phyloP scores from a whole-genome alignment of 78 protist species.

The Tieghemostelium lacteum region DNA sequence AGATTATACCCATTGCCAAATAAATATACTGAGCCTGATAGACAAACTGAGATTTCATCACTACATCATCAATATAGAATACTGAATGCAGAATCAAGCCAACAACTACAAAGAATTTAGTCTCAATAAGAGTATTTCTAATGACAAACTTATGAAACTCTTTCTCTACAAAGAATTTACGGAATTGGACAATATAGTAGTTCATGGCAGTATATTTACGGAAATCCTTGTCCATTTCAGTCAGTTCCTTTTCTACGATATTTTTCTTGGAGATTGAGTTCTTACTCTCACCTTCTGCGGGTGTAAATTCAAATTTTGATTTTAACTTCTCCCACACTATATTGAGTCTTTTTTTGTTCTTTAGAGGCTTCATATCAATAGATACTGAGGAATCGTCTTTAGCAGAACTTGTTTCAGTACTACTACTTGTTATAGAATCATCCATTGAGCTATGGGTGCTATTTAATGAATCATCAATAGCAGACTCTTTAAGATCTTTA shows the following conservation, averaged over 20 bases:
- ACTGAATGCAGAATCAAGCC: constrained; percentile 33
- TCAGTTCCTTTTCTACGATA: neutral
- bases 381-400: too few species aligned
- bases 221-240: constrained; percentile 29
- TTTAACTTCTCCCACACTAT: neutral
- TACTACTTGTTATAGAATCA: too few species aligned
- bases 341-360: neutral
- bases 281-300: neutral
- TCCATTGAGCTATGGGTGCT: too few species aligned
- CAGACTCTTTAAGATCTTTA: too few species aligned
- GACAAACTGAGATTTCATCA: constrained; percentile 25
- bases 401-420: too few species aligned
- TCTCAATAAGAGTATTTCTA: constrained; percentile 31
- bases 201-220: constrained; percentile 25
- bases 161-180: constrained; percentile 15
- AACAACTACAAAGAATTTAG: constrained; percentile 48
- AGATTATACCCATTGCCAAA: constrained; percentile 23
- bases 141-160: constrained; percentile 51
- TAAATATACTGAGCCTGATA: constrained; percentile 8
- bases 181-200: constrained; percentile 8
- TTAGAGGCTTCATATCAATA: neutral
- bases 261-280: too few species aligned
- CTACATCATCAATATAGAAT: constrained; percentile 36
- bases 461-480: too few species aligned
- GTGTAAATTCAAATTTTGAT: neutral